phyloP scores from a whole-genome alignment of 495 filamentous ascomycete species.

The Neurospora sp. region DNA sequence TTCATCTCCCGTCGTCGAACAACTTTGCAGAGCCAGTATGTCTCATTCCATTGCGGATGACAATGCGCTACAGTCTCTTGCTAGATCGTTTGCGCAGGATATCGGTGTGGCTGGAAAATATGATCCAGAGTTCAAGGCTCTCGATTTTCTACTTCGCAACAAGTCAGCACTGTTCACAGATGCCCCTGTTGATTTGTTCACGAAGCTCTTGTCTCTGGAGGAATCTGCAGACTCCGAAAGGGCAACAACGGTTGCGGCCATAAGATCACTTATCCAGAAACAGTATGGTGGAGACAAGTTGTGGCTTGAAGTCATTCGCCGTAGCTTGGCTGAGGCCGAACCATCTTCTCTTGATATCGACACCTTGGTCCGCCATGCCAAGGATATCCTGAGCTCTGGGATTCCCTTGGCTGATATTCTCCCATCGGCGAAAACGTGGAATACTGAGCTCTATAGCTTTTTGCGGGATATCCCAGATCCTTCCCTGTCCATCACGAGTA shows the following conservation, averaged over 20 bases:
- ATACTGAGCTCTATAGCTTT: constrained; percentile 42
- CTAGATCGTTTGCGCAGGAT: constrained; percentile 16
- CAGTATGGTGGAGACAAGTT: constrained; percentile 19
- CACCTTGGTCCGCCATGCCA: constrained; percentile 35
- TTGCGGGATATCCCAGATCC: constrained; percentile 45
- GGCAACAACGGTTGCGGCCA: constrained; percentile 19
- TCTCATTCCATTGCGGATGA: constrained; percentile 21
- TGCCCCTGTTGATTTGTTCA: constrained; percentile 30
- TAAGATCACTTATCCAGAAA: constrained; percentile 26
- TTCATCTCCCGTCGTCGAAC: constrained; percentile 15
- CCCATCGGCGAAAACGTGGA: constrained; percentile 34
- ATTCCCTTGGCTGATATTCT: constrained; percentile 26
- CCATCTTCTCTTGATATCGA: constrained; percentile 31
- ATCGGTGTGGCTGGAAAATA: constrained; percentile 7
- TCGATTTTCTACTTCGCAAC: constrained; percentile 30
- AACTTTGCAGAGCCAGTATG: constrained; percentile 31
- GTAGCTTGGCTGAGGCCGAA: constrained; percentile 29
- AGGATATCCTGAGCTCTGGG: constrained; percentile 10
- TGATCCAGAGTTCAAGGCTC: constrained; percentile 19
- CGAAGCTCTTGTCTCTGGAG: constrained; percentile 32
- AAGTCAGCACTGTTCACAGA: constrained; percentile 22
- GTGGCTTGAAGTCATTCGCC: constrained; percentile 27
- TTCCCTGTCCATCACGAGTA: constrained; percentile 61
- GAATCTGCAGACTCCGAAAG: constrained; percentile 30
- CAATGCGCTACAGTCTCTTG: constrained; percentile 14